phyloP scores from a whole-genome alignment of 2,329 filamentous ascomycete species.

The Mycogone perniciosa region DNA sequence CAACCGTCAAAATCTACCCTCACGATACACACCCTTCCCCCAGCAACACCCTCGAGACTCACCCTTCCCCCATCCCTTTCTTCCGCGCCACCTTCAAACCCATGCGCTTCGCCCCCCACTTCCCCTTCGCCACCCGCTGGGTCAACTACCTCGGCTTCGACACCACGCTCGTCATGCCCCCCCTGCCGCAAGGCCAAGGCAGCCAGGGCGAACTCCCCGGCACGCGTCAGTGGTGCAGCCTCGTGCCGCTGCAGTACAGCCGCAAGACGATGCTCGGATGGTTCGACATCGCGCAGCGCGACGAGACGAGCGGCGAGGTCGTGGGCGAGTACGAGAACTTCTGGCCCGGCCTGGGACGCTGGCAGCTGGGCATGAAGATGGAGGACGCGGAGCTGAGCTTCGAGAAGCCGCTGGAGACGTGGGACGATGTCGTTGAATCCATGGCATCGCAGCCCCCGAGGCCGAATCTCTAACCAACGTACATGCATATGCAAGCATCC shows the following conservation, averaged over 20 bases:
- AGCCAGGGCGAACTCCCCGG: constrained; percentile 38
- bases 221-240: constrained; percentile 40
- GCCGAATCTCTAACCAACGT: not conserved
- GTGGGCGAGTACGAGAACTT: constrained; percentile 33
- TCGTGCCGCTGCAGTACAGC: constrained; percentile 27
- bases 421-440: constrained; percentile 12
- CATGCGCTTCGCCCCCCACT: constrained; percentile 34
- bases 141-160: constrained; percentile 37
- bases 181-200: constrained; percentile 36
- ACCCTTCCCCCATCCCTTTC: constrained; percentile 31
- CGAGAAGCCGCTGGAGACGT: constrained; percentile 21
- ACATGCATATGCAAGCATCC: no score
- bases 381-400: constrained; percentile 28
- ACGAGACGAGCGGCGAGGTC: constrained; percentile 16
- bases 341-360: constrained; percentile 40
- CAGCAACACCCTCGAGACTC: constrained; percentile 25
- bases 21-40: constrained; percentile 28
- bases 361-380: constrained; percentile 38
- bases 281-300: constrained; percentile 40
- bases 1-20: constrained; percentile 39
- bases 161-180: constrained; percentile 41
- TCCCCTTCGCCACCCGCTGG: constrained; percentile 37
- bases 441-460: not conserved
- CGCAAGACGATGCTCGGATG: constrained; percentile 35
- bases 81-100: constrained; percentile 41